These are phyloP conservation scores for Boletus rubroflammeus DNA, from an alignment of 768 basidiomycete genomes.

Conservation along the genomic window DNA sequence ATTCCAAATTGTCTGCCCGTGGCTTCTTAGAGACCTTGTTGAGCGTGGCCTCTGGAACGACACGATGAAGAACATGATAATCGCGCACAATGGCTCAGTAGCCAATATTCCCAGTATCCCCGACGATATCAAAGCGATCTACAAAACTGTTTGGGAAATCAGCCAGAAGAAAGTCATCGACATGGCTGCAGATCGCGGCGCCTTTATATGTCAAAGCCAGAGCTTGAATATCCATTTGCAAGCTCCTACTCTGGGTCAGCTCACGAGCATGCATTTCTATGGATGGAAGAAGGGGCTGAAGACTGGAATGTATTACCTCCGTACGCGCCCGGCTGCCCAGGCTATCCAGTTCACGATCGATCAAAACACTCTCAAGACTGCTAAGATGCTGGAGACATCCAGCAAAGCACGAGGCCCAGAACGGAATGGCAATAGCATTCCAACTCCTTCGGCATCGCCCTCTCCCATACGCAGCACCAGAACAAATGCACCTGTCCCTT, in stretches of 20 bases:
- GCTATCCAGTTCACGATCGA: slow-evolving; percentile 99
- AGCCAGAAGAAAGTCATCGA: slow-evolving; percentile 98
- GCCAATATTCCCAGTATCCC: slow-evolving; percentile 89
- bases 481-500: slow-evolving; percentile 31
- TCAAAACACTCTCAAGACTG: slow-evolving; percentile 67
- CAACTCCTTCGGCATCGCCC: slow-evolving; percentile 25
- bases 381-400: slow-evolving; percentile 28
- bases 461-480: slow-evolving; percentile 30
- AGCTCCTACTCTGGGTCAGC: slow-evolving; percentile 83
- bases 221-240: slow-evolving; percentile 91
- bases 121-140: slow-evolving; percentile 90
- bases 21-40: slow-evolving; percentile 97
- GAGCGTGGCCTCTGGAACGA: slow-evolving; percentile 96
- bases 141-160: slow-evolving; percentile 99
- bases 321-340: slow-evolving; percentile 90
- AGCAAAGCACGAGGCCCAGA: slow-evolving; percentile 17
- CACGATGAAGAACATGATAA: slow-evolving; percentile 99
- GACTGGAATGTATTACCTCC: slow-evolving; percentile 97
- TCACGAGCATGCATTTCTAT: slow-evolving; percentile 97
- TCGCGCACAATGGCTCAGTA: slow-evolving; percentile 88
- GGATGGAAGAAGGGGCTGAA: slow-evolving; percentile 99
- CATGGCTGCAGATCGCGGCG: slow-evolving; percentile 97
- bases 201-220: slow-evolving; percentile 96
- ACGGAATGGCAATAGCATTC: slow-evolving; percentile 14
- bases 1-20: slow-evolving; percentile 99